These are phyloP conservation scores for Austroboletus niveus DNA, from an alignment of 1,284 basidiomycete genomes.

Conservation along the genomic window DNA sequence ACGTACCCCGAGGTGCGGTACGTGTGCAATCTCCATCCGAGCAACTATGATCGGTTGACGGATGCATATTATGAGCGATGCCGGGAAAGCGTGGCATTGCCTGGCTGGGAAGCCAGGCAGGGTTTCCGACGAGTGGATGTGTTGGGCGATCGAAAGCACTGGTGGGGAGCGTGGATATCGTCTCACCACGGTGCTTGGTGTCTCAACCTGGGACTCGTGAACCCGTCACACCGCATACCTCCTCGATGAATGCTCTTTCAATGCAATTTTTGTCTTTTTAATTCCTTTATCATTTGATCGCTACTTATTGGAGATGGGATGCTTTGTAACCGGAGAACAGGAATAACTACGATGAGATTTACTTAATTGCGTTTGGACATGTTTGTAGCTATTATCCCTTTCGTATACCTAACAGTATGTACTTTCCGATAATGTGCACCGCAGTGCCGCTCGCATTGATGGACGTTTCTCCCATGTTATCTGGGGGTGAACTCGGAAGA, in stretches of 20 bases:
- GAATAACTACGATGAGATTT: too few species aligned
- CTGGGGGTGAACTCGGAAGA: too few species aligned
- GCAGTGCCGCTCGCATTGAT: too few species aligned
- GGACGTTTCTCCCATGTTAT: too few species aligned
- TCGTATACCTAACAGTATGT: too few species aligned
- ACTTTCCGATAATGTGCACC: too few species aligned
- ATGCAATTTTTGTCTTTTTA: too few species aligned
- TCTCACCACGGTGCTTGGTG: slow-evolving; percentile 27
- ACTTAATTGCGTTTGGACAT: too few species aligned
- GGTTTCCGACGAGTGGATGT: slow-evolving; percentile 39
- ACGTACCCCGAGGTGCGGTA: slow-evolving; percentile 28
- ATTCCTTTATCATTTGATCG: too few species aligned
- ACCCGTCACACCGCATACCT: slow-evolving; percentile 15
- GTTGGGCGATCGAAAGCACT: slow-evolving; percentile 33
- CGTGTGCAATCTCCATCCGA: slow-evolving; percentile 19
- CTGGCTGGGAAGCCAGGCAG: slow-evolving; percentile 31
- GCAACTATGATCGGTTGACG: slow-evolving; percentile 21
- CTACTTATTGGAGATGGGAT: too few species aligned
- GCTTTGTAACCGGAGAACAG: too few species aligned
- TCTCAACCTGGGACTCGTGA: slow-evolving; percentile 33
- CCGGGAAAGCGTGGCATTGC: slow-evolving; percentile 22
- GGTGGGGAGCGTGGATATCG: slow-evolving; percentile 37
- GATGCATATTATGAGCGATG: slow-evolving; percentile 28
- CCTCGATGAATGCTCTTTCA: neutral
- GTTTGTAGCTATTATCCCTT: too few species aligned